phyloP scores from a whole-genome alignment of 208 protist species.

The Trypanosoma boissoni region DNA sequence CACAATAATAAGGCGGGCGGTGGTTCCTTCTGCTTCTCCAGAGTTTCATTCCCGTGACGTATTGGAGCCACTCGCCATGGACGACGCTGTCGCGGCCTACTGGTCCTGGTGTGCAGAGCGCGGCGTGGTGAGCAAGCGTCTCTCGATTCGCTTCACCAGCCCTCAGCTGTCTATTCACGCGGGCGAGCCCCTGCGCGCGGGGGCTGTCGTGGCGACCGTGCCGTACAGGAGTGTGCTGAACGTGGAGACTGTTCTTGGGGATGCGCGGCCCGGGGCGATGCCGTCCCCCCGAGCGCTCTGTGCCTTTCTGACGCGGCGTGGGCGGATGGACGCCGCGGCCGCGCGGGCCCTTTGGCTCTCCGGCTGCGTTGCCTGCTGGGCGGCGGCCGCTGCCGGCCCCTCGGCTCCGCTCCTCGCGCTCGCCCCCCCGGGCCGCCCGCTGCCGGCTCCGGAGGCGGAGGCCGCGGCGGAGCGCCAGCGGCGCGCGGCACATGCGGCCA shows the following conservation, averaged over 20 bases:
- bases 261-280: constrained; percentile 34
- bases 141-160: constrained; percentile 25
- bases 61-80: background rate
- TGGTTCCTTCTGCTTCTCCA: constrained; percentile 7
- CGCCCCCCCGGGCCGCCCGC: constrained; percentile 44
- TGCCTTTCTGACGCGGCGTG: constrained; percentile 46
- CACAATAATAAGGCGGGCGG: background rate
- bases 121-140: constrained; percentile 60
- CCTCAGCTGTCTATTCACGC: constrained; percentile 35
- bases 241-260: constrained; percentile 61
- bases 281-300: constrained; percentile 45
- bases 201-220: constrained; percentile 54
- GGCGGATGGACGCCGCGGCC: constrained; percentile 35
- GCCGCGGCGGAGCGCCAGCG: constrained; percentile 23
- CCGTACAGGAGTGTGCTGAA: constrained; percentile 72
- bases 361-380: constrained; percentile 19
- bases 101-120: constrained; percentile 55
- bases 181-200: constrained; percentile 41
- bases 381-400: no score
- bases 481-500: constrained; percentile 30
- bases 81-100: constrained; percentile 16
- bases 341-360: constrained; percentile 24
- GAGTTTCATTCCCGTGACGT: constrained; percentile 10
- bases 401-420: constrained; percentile 1
- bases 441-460: constrained; percentile 22